Conservation (phyloP, 345 rosid species). For the Boechera stricta region DNA sequence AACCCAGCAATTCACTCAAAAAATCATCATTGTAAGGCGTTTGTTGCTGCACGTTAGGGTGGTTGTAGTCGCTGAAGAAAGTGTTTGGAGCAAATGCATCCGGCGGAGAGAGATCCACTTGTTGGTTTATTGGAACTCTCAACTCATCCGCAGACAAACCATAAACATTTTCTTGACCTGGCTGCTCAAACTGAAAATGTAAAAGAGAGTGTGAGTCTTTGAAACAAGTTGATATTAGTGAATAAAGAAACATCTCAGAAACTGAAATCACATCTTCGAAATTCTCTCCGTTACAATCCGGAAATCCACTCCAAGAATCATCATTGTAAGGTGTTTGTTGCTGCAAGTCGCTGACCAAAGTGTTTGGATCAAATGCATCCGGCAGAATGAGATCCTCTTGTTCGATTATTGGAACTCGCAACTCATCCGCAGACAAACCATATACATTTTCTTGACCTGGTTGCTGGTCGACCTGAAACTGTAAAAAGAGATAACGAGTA, state of each 20-base stretch:
- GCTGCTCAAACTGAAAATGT: slow-evolving; percentile 19
- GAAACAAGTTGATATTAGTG: background rate
- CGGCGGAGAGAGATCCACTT: background rate
- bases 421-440: background rate
- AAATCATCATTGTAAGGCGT: background rate
- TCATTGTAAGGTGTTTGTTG: too few relatives aligned
- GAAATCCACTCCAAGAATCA: too few relatives aligned
- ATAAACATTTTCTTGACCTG: background rate
- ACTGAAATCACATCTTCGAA: slow-evolving; percentile 5
- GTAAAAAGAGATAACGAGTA: too few relatives aligned
- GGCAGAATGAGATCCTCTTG: background rate
- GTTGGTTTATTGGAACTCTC: background rate
- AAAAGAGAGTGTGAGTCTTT: background rate
- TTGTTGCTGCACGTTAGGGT: too few relatives aligned
- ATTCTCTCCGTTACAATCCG: too few relatives aligned
- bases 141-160: slow-evolving; percentile 21
- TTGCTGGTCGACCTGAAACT: background rate
- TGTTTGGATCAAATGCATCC: background rate
- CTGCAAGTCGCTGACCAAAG: too few relatives aligned
- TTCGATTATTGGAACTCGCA: background rate
- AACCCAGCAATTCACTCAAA: background rate
- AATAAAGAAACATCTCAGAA: slow-evolving; percentile 2
- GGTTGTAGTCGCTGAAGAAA: too few relatives aligned
- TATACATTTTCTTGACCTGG: background rate
- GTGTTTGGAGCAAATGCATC: background rate